A percentile compares a stretch with the other conserved stretches of the same genome.
Evolutionary conservation across 176 grass and related monocot genomes (phyloP).

Genomic region (Neostapfia colusana): DNA sequence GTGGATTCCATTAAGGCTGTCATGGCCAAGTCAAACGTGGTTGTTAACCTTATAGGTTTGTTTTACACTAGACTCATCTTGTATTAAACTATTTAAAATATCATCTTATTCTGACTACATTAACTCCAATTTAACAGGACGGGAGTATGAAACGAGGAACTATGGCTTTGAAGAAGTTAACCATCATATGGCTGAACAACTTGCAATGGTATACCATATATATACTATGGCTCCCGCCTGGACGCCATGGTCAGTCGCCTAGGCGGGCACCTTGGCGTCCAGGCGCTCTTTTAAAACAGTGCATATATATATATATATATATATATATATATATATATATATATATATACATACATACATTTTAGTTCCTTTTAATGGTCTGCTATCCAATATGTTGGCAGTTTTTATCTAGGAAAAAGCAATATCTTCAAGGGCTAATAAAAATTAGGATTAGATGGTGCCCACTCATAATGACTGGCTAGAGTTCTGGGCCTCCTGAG

Average conservation of each 20-base stretch:
- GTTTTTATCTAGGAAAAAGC: not conserved
- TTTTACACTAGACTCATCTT: constrained; percentile 21
- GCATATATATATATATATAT: no score
- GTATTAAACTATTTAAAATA: not conserved
- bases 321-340: no score
- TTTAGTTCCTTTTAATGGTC: constrained; percentile 12
- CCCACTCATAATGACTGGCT: not conserved
- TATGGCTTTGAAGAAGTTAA: constrained; percentile 98
- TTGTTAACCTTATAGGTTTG: constrained; percentile 90
- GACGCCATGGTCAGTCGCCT: no score
- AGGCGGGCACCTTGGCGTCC: no score
- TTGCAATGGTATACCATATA: constrained; percentile 68
- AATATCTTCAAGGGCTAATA: not conserved
- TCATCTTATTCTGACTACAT: constrained; percentile 12
- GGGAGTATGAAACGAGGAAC: constrained; percentile 93
- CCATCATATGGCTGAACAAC: constrained; percentile 80
- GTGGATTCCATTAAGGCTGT: constrained; percentile 88
- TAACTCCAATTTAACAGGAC: constrained; percentile 49
- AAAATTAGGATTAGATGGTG: constrained; percentile 5
- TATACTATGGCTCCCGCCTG: no score
- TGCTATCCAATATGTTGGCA: constrained; percentile 13
- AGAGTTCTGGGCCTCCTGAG: not conserved
- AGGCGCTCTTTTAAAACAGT: no score
- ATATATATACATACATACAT: constrained; percentile 23
- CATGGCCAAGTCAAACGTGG: constrained; percentile 94